These are phyloP conservation scores for Aureoboletus auriporus DNA, from an alignment of 768 basidiomycete genomes.

Conservation along the genomic window DNA sequence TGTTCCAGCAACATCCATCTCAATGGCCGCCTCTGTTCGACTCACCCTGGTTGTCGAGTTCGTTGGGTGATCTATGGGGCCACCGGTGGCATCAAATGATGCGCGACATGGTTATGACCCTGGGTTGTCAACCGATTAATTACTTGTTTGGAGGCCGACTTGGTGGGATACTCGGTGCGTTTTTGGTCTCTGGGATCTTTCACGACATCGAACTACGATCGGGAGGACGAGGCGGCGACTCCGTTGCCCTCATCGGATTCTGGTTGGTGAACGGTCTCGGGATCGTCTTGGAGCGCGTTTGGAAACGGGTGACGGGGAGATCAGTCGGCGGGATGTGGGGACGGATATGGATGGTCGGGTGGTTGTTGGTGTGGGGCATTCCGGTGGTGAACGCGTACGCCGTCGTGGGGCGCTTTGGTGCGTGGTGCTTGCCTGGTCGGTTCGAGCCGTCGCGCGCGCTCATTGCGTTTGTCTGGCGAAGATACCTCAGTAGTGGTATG, in stretches of 20 bases:
- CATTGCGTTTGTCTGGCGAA: conserved; percentile 18
- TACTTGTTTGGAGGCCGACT: conserved; percentile 41
- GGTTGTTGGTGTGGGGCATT: conserved; percentile 46
- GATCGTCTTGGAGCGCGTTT: conserved; percentile 45
- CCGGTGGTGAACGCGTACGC: conserved; percentile 39
- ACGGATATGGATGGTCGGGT: conserved; percentile 46
- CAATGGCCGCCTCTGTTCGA: conserved; percentile 65
- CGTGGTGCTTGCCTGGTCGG: conserved; percentile 8
- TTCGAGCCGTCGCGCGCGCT: conserved; percentile 19
- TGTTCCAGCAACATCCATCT: conserved; percentile 44
- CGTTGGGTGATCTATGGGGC: conserved; percentile 60
- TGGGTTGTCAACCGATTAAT: conserved; percentile 44
- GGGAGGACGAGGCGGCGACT: conserved; percentile 46
- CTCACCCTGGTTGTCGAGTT: conserved; percentile 52
- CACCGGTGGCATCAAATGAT: conserved; percentile 65
- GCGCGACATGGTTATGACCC: conserved; percentile 48
- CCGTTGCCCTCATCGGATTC: conserved; percentile 39
- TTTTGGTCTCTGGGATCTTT: conserved; percentile 53
- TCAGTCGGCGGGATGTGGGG: conserved; percentile 46
- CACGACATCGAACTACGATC: conserved; percentile 57
- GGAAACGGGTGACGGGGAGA: conserved; percentile 38
- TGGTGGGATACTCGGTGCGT: conserved; percentile 53
- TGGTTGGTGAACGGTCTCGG: conserved; percentile 59
- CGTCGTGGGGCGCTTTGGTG: conserved; percentile 10
- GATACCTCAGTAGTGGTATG: too few species aligned